Evolutionary conservation across 2,329 filamentous ascomycete genomes (phyloP), one percentile per base, ranked within the genome.

Genomic region (Sarocladiaceae sp.): DNA sequence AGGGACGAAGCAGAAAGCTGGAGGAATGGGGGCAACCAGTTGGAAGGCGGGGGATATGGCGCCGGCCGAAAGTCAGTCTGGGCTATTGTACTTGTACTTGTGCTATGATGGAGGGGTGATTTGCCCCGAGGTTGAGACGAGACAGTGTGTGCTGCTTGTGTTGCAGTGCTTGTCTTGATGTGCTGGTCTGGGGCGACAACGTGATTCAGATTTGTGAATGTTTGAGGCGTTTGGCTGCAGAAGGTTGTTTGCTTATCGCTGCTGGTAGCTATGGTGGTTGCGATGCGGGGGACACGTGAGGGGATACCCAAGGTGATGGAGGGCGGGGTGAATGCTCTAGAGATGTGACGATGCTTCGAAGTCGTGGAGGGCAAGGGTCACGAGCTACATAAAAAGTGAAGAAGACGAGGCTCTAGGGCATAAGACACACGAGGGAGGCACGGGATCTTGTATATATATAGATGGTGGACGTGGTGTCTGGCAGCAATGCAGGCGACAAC

Each of bases 261-360:
- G 23, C 23, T n/a, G 15, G 20, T 44, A 12, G 13, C 17, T 12
- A 44, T 44, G 40, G 23, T 26, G 37, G 37, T 22, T 22, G 23
- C 28, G 23, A 44, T 29, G 44, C 26, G 44, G 44, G 44, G 25
- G 44, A 48, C 44, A 48, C 44, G 44, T 48, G 44, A 48, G 44
- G 28, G 26, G 44, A 48, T 48, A 48, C 44, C 44, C 26, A 48
- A 48, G 44, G n/a, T 26, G 28, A n/a, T n/a, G n/a, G n/a, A 33
- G 7, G 26, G 44, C 28, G 44, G 44, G 44, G 40, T 46, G 37
- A 40, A n/a, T n/a, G n/a, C n/a, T n/a, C n/a, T n/a, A n/a, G n/a
- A 22, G 37, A 7, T 40, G 18, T 40, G 7, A n/a, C n/a, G n/a
- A n/a, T n/a, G n/a, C n/a, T n/a, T n/a, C n/a, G n/a, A n/a, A n/a